A percentile compares a stretch with the other conserved stretches of the same genome.
Conservation (phyloP, 2,329 filamentous ascomycete genomes). For the Fusarium keratoplasticum region DNA sequence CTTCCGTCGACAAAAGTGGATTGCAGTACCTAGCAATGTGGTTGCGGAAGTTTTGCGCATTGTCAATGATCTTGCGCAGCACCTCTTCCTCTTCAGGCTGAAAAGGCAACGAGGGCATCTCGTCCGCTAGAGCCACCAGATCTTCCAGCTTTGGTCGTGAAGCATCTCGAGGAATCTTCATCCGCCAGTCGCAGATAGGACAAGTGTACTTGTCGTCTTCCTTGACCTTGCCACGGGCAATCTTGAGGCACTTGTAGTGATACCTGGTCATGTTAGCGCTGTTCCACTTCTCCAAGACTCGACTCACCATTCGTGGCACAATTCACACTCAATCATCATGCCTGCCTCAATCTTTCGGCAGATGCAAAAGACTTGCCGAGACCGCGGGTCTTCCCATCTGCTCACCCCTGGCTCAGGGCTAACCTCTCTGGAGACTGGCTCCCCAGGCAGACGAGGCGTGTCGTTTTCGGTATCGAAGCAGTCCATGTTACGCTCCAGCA, state of each 20-base stretch:
- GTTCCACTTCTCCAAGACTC: neutral
- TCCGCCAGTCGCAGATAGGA: conserved; percentile 96
- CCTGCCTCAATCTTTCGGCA: conserved; percentile 93
- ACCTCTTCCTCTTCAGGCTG: conserved; percentile 95
- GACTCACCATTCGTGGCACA: conserved; percentile 95
- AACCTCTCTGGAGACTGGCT: conserved; percentile 89
- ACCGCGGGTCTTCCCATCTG: conserved; percentile 71
- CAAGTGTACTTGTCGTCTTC: conserved; percentile 99
- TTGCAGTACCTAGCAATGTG: conserved; percentile 86
- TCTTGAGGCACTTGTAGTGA: conserved; percentile 97
- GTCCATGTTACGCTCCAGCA: conserved; percentile 86
- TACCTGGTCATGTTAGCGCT: conserved; percentile 70
- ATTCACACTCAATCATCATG: conserved; percentile 99
- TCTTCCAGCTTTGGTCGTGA: conserved; percentile 96
- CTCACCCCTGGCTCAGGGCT: conserved; percentile 64
- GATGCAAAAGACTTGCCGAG: conserved; percentile 92
- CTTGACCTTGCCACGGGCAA: conserved; percentile 96
- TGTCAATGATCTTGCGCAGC: conserved; percentile 85
- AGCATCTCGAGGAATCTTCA: conserved; percentile 96
- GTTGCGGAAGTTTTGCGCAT: conserved; percentile 84
- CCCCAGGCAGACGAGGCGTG: conserved; percentile 88
- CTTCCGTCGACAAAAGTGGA: conserved; percentile 81
- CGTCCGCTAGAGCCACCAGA: conserved; percentile 83
- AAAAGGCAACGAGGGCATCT: conserved; percentile 85
- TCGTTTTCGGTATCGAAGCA: conserved; percentile 91